Conservation (phyloP, 2,329 filamentous ascomycete genomes). For the Leptographium radiaticola region DNA sequence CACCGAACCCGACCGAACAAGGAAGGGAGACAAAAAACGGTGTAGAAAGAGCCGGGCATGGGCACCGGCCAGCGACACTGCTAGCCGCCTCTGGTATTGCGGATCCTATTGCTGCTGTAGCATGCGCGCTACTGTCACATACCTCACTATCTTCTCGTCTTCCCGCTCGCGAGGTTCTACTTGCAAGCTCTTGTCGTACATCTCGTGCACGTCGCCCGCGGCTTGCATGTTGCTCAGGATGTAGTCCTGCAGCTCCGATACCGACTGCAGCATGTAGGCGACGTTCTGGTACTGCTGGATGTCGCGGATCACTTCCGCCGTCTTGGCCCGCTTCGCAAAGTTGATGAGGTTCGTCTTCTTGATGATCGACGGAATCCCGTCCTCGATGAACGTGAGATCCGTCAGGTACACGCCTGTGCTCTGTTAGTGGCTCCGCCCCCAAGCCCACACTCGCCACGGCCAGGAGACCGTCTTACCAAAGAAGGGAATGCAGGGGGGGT, state of each 20-base stretch:
- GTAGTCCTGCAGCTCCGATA: conserved; percentile 89
- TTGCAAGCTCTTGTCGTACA: conserved; percentile 94
- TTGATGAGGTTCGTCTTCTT: conserved; percentile 97
- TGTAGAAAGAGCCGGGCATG: neutral
- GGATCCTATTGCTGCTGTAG: neutral
- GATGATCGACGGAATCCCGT: conserved; percentile 90
- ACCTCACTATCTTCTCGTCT: conserved; percentile 99
- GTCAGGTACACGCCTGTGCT: conserved; percentile 79
- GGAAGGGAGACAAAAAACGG: neutral
- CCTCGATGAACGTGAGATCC: conserved; percentile 93
- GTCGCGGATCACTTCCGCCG: conserved; percentile 93
- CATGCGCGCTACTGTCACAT: conserved; percentile 16
- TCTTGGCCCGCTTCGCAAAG: conserved; percentile 96
- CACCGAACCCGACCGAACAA: neutral
- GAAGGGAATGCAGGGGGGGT: conserved; percentile 95
- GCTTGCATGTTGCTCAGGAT: conserved; percentile 93
- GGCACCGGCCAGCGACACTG: neutral
- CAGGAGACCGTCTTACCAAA: conserved; percentile 51
- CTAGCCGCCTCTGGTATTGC: neutral
- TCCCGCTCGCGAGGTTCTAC: conserved; percentile 93
- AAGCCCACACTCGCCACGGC: neutral
- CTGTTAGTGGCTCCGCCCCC: conserved; percentile 4
- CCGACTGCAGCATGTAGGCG: conserved; percentile 81
- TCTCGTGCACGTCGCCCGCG: conserved; percentile 92
- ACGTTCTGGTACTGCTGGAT: conserved; percentile 99